These are phyloP conservation scores for Annona squamosa DNA, from an alignment of 164 flowering plant genomes.

Conservation along the genomic window DNA sequence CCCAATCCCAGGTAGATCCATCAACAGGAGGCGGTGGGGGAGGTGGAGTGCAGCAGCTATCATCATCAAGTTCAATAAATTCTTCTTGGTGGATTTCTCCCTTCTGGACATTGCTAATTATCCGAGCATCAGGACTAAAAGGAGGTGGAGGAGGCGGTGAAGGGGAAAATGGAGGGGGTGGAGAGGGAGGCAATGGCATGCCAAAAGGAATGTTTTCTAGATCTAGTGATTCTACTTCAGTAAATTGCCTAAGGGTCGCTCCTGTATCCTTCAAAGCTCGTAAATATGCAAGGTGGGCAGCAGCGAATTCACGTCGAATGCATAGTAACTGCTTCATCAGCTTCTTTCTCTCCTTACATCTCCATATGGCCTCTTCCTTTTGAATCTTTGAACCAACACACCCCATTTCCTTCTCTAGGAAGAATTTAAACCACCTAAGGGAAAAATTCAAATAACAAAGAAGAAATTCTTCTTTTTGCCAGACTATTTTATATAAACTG, in stretches of 20 bases:
- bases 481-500: too few species aligned
- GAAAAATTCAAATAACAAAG: background rate
- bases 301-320: constrained; percentile 54
- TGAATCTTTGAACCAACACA: constrained; percentile 65
- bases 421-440: background rate
- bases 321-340: constrained; percentile 59
- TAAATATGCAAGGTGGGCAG: constrained; percentile 59
- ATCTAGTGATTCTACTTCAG: constrained; percentile 59
- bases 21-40: constrained; percentile 46
- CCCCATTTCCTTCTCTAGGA: constrained; percentile 41
- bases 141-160: constrained; percentile 69
- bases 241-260: constrained; percentile 76
- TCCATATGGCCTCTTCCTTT: constrained; percentile 55
- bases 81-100: constrained; percentile 32
- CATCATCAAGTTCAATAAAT: constrained; percentile 35
- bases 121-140: constrained; percentile 44
- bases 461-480: too few species aligned
- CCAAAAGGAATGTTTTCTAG: constrained; percentile 26
- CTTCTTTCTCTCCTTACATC: constrained; percentile 68
- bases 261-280: constrained; percentile 73
- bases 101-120: constrained; percentile 3
- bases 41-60: constrained; percentile 24
- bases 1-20: constrained; percentile 54
- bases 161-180: constrained; percentile 58
- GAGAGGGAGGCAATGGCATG: constrained; percentile 32